Base-by-base conservation (phyloP, 2,329 filamentous ascomycete genomes). In the Capronia coronata region DNA sequence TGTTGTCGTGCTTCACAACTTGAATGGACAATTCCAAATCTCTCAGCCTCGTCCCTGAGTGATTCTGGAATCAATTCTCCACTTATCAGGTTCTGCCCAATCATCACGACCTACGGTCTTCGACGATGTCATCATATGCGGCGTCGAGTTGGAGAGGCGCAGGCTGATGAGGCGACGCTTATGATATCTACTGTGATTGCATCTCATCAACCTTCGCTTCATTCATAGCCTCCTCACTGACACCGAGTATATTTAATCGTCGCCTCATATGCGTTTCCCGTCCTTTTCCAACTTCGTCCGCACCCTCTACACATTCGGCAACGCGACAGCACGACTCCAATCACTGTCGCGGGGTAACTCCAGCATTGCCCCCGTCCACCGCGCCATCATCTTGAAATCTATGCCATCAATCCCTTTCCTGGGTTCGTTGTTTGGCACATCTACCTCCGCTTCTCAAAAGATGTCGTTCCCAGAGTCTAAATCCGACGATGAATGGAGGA, bases 401-500 rank as follows among this genome's bases (percentile, higher is more conserved):
- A 88, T 91, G 80, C 83, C 87, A 46, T 78, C 77, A 1, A 84
- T 94, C 62, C 85, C 89, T 1, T 87, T 95, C 59, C 63, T 95
- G 30, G 76, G 86, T 59, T 80, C 83, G 48, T 71, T 95, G 1
- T 94, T 95, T 63, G 76, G 77, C 50, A 78, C 82, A 47, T 82
- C 77, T 44, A 66, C 71, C 37, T 16, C 55, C 10, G 73, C 70
- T 35, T 72, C 75, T 58, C 64, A 68, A 56, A 56, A 63, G 30
- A 73, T 73, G 70, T 73, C 74, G 56, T 90, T 84, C 62, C 87
- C 93, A n/a, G 80, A 93, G 45, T 72, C 93, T 67, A 87, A 89
- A 68, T 79, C 74, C 32, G 78, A 89, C 18, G 80, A 87, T 49
- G 89, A 97, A 71, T 98, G 93, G 93, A 84, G 82, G 59, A 86